Evolutionary conservation across 495 filamentous ascomycete species (phyloP), one percentile per base, ranked within the genome.

Genomic region (Articulospora tetracladia): DNA sequence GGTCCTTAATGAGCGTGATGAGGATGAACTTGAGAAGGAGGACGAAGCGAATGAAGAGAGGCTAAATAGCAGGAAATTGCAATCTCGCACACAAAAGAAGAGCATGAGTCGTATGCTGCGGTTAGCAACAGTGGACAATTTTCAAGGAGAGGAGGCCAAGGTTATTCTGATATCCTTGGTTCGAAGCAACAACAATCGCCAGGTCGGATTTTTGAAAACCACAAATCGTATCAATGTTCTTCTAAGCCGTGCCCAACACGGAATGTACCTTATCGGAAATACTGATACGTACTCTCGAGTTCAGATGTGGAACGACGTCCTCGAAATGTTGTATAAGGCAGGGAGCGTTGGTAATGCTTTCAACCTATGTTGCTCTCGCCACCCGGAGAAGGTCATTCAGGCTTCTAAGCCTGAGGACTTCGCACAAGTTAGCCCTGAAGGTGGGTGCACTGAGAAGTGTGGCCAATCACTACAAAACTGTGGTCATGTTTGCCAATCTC

Each of bases 121-220:
- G 19, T 67, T 92, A 1, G 87, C 89, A 8, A 94, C 87, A 0
- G 83, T 94, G 62, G 59, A 60, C 57, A 61, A 70, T 58, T 68
- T 70, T 70, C 93, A 98, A 67, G 93, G 93, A 28, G 91, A 97
- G 68, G 92, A 98, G 66, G 93, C 93, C 62, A 87, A 90, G 17
- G 77, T 97, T 41, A 73, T 96, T n/a, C 68, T 98, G 8, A 76
- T 97, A 1, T 96, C 92, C 0, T 76, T 97, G 0, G 93, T 97
- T 11, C 78, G 93, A 55, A 92, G 86, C 65, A 89, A 86, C 61
- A 61, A 57, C 17, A 44, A 53, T 3, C 60, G 74, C 32, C 69
- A 75, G 10, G 83, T 89, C 47, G 90, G 89, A 2, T 97, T 93
- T 67, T 72, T 93, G 22, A 76, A 75, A 19, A 81, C 89, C 32